Evolutionary conservation across 1,284 basidiomycete species (phyloP).

Genomic region (Crucibulum parvulum): DNA sequence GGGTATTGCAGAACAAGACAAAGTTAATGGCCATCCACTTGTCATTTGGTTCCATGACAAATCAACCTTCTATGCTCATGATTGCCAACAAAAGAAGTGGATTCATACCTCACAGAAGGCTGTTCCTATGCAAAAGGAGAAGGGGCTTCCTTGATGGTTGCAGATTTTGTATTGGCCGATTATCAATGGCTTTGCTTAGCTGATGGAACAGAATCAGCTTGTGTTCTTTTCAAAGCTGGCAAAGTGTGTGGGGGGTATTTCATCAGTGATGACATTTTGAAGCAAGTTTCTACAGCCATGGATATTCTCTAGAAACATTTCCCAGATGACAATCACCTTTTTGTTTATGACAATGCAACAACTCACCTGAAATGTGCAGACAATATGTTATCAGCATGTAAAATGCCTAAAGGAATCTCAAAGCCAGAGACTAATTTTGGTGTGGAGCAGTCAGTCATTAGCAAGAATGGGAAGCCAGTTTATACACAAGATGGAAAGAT

Average conservation of each 20-base stretch:
- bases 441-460: conserved; percentile 15
- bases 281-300: conserved; percentile 28
- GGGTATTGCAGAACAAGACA: too few relatives aligned
- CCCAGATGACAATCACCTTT: conserved; percentile 27
- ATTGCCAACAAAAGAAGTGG: conserved; percentile 34
- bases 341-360: conserved; percentile 39
- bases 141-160: conserved; percentile 46
- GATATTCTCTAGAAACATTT: conserved; percentile 27
- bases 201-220: conserved; percentile 19
- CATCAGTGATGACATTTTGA: conserved; percentile 24
- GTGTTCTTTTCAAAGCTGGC: conserved; percentile 18
- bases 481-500: conserved; percentile 28
- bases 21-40: background rate
- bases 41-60: conserved; percentile 33
- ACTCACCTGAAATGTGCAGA: conserved; percentile 36
- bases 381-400: conserved; percentile 32
- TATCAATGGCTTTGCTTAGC: conserved; percentile 39
- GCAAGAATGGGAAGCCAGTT: conserved; percentile 16
- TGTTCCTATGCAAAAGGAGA: conserved; percentile 41
- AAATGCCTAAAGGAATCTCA: conserved; percentile 19
- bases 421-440: conserved; percentile 12
- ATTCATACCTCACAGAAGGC: conserved; percentile 27
- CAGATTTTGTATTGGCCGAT: conserved; percentile 48
- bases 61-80: conserved; percentile 46
- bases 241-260: conserved; percentile 37